Percentiles rank a stretch among this genome's conserved stretches.
Evolutionary conservation across 2,329 filamentous ascomycete genomes (phyloP).

Genomic region (Fusarium brachygibbosum): DNA sequence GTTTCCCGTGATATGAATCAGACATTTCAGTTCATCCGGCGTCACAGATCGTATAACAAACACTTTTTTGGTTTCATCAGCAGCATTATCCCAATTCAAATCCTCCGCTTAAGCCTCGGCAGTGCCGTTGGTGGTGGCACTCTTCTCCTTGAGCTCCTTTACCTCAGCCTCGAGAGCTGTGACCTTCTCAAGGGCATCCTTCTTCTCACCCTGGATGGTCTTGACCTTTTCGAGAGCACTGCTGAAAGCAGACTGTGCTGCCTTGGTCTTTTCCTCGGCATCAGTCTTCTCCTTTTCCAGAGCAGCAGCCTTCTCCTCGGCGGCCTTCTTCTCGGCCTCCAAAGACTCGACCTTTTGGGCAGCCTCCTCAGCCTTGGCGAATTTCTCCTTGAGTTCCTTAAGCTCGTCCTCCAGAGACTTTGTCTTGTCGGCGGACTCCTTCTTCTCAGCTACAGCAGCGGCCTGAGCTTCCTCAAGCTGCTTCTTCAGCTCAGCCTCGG

Average conservation of each 20-base stretch:
- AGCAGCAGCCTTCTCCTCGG: conserved; percentile 35
- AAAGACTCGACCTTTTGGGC: conserved; percentile 26
- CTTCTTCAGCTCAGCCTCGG: conserved; percentile 35
- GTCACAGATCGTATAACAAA: conserved; percentile 44
- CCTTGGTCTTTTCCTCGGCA: conserved; percentile 31
- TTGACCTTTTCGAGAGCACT: conserved; percentile 29
- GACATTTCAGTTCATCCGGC: conserved; percentile 46
- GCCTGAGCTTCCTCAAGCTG: conserved; percentile 42
- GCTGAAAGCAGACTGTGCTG: conserved; percentile 28
- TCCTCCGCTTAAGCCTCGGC: conserved; percentile 30
- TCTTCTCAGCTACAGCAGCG: conserved; percentile 30
- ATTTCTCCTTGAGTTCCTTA: conserved; percentile 39
- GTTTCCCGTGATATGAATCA: conserved; percentile 49
- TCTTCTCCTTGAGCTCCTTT: conserved; percentile 42
- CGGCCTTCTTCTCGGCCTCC: conserved; percentile 36
- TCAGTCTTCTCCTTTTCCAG: conserved; percentile 30
- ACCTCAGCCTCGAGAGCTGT: conserved; percentile 39
- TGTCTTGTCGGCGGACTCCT: conserved; percentile 37
- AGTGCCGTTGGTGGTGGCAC: conserved; percentile 32
- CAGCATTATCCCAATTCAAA: conserved; percentile 33
- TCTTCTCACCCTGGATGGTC: conserved; percentile 34
- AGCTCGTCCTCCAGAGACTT: conserved; percentile 38
- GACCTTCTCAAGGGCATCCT: conserved; percentile 37
- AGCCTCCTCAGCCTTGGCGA: conserved; percentile 31
- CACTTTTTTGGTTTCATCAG: conserved; percentile 38